These are phyloP conservation scores for Suhomyces pyralidae DNA, from an alignment of 805 yeast species.

Conservation along the genomic window DNA sequence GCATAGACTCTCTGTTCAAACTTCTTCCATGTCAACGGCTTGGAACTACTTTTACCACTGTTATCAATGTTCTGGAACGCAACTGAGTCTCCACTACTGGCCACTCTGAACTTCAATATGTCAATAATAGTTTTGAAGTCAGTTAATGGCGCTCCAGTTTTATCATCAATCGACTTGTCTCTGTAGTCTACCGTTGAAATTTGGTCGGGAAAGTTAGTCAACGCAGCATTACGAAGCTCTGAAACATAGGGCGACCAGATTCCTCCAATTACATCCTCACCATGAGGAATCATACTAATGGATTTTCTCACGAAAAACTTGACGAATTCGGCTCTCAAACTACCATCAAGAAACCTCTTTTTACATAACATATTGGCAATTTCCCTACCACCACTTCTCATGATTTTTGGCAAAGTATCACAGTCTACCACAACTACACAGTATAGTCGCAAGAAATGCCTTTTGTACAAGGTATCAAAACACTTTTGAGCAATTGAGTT, in stretches of 20 bases:
- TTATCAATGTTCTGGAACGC: slow-evolving; percentile 57
- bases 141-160: slow-evolving; percentile 69
- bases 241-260: slow-evolving; percentile 82
- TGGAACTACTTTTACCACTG: slow-evolving; percentile 32
- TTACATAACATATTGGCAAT: slow-evolving; percentile 88
- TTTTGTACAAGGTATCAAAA: slow-evolving; percentile 39
- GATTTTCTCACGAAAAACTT: slow-evolving; percentile 71
- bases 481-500: slow-evolving; percentile 44
- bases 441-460: slow-evolving; percentile 73
- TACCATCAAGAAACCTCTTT: slow-evolving; percentile 72
- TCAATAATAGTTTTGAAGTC: slow-evolving; percentile 72
- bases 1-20: slow-evolving; percentile 76
- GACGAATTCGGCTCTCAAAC: slow-evolving; percentile 73
- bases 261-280: slow-evolving; percentile 75
- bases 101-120: slow-evolving; percentile 74
- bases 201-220: slow-evolving; percentile 68
- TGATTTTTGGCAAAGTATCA: slow-evolving; percentile 78
- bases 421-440: slow-evolving; percentile 80
- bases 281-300: slow-evolving; percentile 63
- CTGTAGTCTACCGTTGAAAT: slow-evolving; percentile 79
- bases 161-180: slow-evolving; percentile 70
- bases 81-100: slow-evolving; percentile 69
- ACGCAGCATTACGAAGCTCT: slow-evolving; percentile 54
- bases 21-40: slow-evolving; percentile 66
- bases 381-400: slow-evolving; percentile 82